These are phyloP conservation scores for Camelina sativa DNA, from an alignment of 345 rosid species.

Conservation along the genomic window DNA sequence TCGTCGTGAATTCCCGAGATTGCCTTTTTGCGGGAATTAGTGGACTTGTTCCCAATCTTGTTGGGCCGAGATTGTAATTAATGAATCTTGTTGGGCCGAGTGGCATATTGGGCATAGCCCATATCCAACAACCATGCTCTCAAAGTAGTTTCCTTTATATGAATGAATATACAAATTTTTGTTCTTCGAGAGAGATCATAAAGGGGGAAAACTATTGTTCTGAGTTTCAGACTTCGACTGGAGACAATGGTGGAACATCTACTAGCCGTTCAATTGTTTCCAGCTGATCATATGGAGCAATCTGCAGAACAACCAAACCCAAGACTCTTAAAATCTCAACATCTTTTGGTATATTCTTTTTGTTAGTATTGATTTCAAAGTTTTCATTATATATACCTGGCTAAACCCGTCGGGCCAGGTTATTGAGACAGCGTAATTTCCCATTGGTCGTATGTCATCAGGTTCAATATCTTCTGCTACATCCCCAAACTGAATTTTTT, in stretches of 20 bases:
- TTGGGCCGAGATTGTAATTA: too few species aligned
- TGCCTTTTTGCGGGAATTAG: too few species aligned
- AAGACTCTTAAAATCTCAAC: constrained; percentile 10
- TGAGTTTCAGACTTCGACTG: constrained; percentile 42
- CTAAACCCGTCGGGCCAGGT: constrained; percentile 97
- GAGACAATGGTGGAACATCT: constrained; percentile 56
- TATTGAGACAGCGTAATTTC: constrained; percentile 93
- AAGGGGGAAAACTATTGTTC: not conserved
- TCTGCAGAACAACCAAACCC: constrained; percentile 51
- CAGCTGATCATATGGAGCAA: constrained; percentile 97
- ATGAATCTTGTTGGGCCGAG: too few species aligned
- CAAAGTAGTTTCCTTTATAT: constrained; percentile 15
- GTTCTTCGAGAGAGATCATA: not conserved
- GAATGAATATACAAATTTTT: constrained; percentile 37
- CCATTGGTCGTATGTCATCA: constrained; percentile 89
- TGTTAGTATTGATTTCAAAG: constrained; percentile 14
- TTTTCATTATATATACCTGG: constrained; percentile 54
- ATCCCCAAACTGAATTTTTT: constrained; percentile 72
- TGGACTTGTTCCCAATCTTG: too few species aligned
- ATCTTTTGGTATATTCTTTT: not conserved
- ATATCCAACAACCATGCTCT: too few species aligned
- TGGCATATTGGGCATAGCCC: too few species aligned
- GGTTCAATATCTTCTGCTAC: constrained; percentile 90
- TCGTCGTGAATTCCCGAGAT: too few species aligned
- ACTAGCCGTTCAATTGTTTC: constrained; percentile 78